Percentiles rank a stretch among this genome's conserved stretches.
These are phyloP conservation scores for Rhipidocladum racemiflorum DNA, from an alignment of 176 grass and related monocot species.

Conservation along the genomic window DNA sequence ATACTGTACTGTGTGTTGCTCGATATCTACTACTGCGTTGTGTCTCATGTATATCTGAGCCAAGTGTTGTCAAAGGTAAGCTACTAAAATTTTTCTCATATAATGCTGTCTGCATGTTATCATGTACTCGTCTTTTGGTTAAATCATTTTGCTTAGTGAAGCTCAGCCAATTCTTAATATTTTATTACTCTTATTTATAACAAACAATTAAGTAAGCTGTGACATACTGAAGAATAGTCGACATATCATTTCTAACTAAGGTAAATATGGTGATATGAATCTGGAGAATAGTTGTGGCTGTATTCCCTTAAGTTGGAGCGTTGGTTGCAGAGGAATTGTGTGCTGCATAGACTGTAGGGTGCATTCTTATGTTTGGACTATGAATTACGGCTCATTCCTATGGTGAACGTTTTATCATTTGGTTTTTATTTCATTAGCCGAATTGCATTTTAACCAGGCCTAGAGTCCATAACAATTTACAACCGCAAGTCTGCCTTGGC, in stretches of 20 bases:
- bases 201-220: not conserved
- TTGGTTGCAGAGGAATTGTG: not conserved
- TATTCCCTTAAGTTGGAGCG: not conserved
- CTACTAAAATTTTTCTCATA: not conserved
- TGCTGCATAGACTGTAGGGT: not conserved
- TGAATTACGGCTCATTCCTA: not conserved
- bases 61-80: conserved; percentile 20
- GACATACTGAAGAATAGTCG: not conserved
- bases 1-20: conserved; percentile 14
- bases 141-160: not conserved
- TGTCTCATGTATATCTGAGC: conserved; percentile 44
- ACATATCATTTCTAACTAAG: not conserved
- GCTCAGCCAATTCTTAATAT: not conserved
- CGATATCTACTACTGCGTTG: not conserved
- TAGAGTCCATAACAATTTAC: not conserved
- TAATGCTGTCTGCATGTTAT: not conserved
- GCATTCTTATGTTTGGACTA: not conserved
- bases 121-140: not conserved
- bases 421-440: not conserved
- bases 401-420: not conserved
- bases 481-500: not conserved
- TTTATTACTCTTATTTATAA: not conserved
- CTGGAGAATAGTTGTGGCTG: not conserved
- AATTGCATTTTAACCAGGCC: not conserved
- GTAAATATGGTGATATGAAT: not conserved